phyloP scores from a whole-genome alignment of 2,329 filamentous ascomycete genomes.

The Fusarium globosum region DNA sequence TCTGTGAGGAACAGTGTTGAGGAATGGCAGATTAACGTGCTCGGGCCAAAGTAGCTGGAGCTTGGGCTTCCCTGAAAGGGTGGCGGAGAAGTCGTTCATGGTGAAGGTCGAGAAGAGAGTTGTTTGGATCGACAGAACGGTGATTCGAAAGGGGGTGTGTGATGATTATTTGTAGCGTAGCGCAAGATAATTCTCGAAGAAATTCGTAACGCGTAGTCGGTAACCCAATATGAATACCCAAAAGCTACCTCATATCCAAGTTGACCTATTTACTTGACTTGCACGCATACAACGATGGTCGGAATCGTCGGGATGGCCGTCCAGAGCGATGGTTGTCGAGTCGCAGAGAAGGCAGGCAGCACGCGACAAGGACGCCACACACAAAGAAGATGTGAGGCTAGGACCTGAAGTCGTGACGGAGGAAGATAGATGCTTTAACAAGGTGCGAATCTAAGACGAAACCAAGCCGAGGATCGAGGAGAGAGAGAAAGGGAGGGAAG shows the following conservation, averaged over 20 bases:
- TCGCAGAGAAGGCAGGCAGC: constrained; percentile 40
- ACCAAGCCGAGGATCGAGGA: constrained; percentile 39
- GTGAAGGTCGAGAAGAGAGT: constrained; percentile 27
- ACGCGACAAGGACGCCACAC: constrained; percentile 45
- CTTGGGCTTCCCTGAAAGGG: constrained; percentile 55
- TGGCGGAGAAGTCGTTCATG: constrained; percentile 54
- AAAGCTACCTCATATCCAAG: constrained; percentile 53
- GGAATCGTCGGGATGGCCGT: constrained; percentile 37
- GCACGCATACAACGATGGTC: constrained; percentile 34
- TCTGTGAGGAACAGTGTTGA: constrained; percentile 56
- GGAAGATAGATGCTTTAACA: constrained; percentile 33
- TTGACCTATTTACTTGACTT: constrained; percentile 36
- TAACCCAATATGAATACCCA: constrained; percentile 49
- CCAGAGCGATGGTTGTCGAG: constrained; percentile 37
- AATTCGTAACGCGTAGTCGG: constrained; percentile 34
- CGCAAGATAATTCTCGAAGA: constrained; percentile 20
- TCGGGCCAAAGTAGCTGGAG: constrained; percentile 55
- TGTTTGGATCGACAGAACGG: constrained; percentile 20
- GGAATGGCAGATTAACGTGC: constrained; percentile 55
- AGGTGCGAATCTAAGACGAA: constrained; percentile 35
- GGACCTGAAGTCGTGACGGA: constrained; percentile 24
- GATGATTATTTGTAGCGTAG: constrained; percentile 16
- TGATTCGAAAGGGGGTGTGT: constrained; percentile 5
- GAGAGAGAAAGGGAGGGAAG: constrained; percentile 22
- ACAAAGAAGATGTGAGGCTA: constrained; percentile 30